Evolutionary conservation across 2,329 filamentous ascomycete species (phyloP), one percentile per base, ranked within the genome.

Genomic region (Immersiporthe knoxdaviesiana): DNA sequence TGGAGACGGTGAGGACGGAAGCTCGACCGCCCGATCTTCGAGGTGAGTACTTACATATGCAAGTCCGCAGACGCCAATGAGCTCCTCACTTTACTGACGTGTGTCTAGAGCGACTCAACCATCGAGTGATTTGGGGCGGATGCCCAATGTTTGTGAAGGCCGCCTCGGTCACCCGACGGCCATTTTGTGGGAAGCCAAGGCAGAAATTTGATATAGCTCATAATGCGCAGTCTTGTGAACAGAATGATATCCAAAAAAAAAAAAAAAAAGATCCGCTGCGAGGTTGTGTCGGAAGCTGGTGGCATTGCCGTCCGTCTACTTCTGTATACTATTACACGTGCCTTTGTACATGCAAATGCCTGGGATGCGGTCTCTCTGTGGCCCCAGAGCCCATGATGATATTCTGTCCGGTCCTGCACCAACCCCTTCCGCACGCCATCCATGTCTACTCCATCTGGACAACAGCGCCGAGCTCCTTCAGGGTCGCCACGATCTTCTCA

Each of bases 401-500:
- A 39, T 69, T 69, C 70, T 69, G 66, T 69, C 52, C 68, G 8
- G 14, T 52, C 61, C 52, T 61, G n/a, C 44, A 35, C 63, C 44
- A 39, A 24, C 8, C 35, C 32, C 37, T 32, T 16, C 63, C 11
- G 59, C 18, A 39, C 18, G 16, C 35, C 18, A 32, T 76, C 84
- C 18, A 32, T 76, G 84, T 93, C 35, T 35, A 98, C 81, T 99
- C 96, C 92, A 99, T 96, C 73, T 88, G 84, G 71, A 93, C 95
- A 73, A 92, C 93, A 73, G 91, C 96, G 74, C 96, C 96, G 72
- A 99, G 84, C 74, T 88, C 94, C 89, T 98, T 98, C 85, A 99
- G 87, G 56, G 92, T 90, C 81, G 93, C 92, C 70, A 99, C 73
- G 78, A 99, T 97, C 91, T 99, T 99, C 88, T 98, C 95, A 10